Evolutionary conservation across 768 basidiomycete genomes (phyloP).

Genomic region (Saitozyma sp.): DNA sequence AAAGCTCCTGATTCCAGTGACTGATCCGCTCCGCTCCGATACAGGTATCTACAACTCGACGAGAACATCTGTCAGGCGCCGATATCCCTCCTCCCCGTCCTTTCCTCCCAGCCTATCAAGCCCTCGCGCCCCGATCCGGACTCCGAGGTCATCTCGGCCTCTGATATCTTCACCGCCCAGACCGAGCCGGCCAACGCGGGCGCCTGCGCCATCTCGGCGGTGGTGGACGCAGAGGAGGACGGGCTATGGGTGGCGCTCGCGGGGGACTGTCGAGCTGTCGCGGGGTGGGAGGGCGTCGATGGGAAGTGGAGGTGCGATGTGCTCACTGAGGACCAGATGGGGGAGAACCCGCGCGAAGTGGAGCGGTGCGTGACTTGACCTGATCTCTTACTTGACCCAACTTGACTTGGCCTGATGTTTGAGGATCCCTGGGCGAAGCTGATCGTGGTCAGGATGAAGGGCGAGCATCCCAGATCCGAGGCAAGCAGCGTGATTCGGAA

Average conservation of each 20-base stretch:
- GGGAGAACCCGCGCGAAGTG: conserved; percentile 80
- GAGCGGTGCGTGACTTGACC: conserved; percentile 61
- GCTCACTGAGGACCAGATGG: conserved; percentile 95
- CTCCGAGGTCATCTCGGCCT: too few relatives aligned
- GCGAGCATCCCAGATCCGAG: conserved; percentile 47
- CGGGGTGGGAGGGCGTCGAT: conserved; percentile 80
- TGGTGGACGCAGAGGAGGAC: conserved; percentile 78
- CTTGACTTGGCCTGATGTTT: neutral
- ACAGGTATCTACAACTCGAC: conserved; percentile 80
- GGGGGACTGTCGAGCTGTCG: conserved; percentile 93
- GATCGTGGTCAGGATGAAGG: conserved; percentile 32
- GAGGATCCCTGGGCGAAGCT: neutral
- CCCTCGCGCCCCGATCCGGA: conserved; percentile 56
- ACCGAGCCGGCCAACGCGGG: conserved; percentile 77
- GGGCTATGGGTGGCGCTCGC: conserved; percentile 88
- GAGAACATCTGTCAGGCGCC: conserved; percentile 78
- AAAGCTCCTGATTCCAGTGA: conserved; percentile 2
- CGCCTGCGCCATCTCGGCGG: conserved; percentile 83
- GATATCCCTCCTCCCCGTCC: conserved; percentile 61
- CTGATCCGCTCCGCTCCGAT: conserved; percentile 58
- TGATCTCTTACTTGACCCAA: neutral
- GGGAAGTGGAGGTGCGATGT: conserved; percentile 89
- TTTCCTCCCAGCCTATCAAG: conserved; percentile 58
- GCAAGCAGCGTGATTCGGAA: conserved; percentile 41
- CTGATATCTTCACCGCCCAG: too few relatives aligned